Evolutionary conservation across 78 protist genomes (phyloP).

Genomic region (Dictyostelium purpureum): DNA sequence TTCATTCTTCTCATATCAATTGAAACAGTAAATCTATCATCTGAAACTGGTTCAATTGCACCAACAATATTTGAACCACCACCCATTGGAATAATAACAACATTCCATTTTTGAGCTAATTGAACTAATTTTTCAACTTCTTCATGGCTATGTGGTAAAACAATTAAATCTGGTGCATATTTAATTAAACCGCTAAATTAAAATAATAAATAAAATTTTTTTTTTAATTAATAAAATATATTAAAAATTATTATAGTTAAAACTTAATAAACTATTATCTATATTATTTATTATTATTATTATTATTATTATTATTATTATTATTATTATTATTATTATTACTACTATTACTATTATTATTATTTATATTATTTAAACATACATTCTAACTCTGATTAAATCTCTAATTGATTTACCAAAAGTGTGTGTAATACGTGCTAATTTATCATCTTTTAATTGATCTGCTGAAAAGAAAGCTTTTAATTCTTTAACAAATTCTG

Average conservation of each 20-base stretch:
- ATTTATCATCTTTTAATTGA: conserved; percentile 59
- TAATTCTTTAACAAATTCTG: conserved; percentile 30
- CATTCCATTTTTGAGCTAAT: conserved; percentile 80
- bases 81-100: conserved; percentile 90
- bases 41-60: conserved; percentile 78
- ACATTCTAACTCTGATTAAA: conserved; percentile 59
- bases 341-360: no score
- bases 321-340: no score
- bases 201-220: background rate
- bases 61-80: conserved; percentile 91
- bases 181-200: conserved; percentile 34
- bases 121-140: conserved; percentile 86
- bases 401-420: conserved; percentile 68
- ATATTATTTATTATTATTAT: background rate
- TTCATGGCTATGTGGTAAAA: conserved; percentile 85
- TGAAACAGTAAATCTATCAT: conserved; percentile 86
- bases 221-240: background rate
- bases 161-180: conserved; percentile 84
- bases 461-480: conserved; percentile 31
- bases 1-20: conserved; percentile 91
- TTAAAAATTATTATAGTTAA: no score
- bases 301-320: no score
- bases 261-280: no score
- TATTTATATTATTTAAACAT: no score
- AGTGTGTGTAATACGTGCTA: conserved; percentile 66